Percentiles rank a stretch among this genome's conserved stretches.
Evolutionary conservation across 2,329 filamentous ascomycete genomes (phyloP).

Genomic region (Colletotrichum aenigma): DNA sequence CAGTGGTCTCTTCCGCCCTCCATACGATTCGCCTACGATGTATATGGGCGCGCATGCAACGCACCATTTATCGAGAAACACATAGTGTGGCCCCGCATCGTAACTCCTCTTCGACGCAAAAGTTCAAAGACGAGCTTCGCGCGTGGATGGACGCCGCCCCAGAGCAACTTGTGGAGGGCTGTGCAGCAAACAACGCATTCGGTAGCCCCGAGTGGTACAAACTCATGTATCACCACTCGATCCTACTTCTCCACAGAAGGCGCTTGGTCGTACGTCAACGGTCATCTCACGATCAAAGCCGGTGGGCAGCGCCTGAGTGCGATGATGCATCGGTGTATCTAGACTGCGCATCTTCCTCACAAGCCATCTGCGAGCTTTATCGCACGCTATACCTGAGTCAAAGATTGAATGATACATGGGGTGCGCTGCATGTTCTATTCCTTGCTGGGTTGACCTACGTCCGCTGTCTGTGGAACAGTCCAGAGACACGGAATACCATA

Average conservation of each 20-base stretch:
- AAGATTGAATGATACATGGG: not conserved
- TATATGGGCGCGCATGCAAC: not conserved
- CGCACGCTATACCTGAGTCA: not conserved
- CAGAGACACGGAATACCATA: not conserved
- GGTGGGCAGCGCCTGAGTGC: not conserved
- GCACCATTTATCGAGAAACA: not conserved
- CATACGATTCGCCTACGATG: not conserved
- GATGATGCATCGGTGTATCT: not conserved
- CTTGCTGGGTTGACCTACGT: not conserved
- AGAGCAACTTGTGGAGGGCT: not conserved
- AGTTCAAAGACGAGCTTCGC: not conserved
- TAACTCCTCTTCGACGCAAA: not conserved
- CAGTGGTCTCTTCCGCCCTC: not conserved
- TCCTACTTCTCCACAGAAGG: not conserved
- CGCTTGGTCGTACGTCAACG: not conserved
- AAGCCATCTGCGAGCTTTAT: not conserved
- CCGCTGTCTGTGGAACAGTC: not conserved
- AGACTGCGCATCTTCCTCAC: not conserved
- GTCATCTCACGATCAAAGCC: not conserved
- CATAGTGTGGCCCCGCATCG: not conserved
- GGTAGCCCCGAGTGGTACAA: not conserved
- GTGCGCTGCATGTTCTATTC: not conserved
- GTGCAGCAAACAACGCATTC: not conserved
- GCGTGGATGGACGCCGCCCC: not conserved
- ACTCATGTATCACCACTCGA: not conserved